Conservation (phyloP, 2,329 filamentous ascomycete genomes). For the Monosporascus ibericus region DNA sequence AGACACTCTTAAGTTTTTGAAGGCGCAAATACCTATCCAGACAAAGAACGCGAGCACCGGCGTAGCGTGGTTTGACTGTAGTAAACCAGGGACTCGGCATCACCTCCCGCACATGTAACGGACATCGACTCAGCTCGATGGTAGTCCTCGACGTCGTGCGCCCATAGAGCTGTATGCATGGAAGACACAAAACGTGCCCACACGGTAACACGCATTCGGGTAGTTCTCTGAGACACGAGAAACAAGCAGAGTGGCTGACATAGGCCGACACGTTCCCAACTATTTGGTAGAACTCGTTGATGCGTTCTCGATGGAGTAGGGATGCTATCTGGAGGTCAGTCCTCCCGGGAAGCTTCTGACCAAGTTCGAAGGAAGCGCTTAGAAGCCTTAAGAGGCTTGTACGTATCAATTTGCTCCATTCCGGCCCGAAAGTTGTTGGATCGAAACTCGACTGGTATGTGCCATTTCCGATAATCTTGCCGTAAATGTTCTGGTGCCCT, state of each 20-base stretch:
- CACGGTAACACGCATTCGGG: conserved; percentile 26
- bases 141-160: conserved; percentile 24
- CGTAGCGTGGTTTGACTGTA: conserved; percentile 21
- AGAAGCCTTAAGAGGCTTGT: conserved; percentile 22
- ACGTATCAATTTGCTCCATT: conserved; percentile 23
- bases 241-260: conserved; percentile 25
- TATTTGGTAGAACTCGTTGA: conserved; percentile 25
- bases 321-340: conserved; percentile 24
- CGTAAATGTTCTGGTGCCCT: conserved; percentile 26
- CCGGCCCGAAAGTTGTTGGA: conserved; percentile 14
- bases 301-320: conserved; percentile 22
- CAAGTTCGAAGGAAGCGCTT: conserved; percentile 19
- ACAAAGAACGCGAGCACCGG: conserved; percentile 21
- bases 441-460: conserved; percentile 25
- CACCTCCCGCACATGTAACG: conserved; percentile 23
- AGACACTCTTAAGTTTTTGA: background rate
- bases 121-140: conserved; percentile 25
- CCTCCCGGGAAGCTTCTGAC: conserved; percentile 21
- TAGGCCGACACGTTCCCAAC: conserved; percentile 20
- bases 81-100: conserved; percentile 25
- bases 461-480: conserved; percentile 27
- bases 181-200: conserved; percentile 25
- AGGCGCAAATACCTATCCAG: conserved; percentile 21
- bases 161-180: conserved; percentile 25
- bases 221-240: conserved; percentile 26